These are phyloP conservation scores for Albizia julibrissin DNA, from an alignment of 306 rosid genomes.

Conservation along the genomic window DNA sequence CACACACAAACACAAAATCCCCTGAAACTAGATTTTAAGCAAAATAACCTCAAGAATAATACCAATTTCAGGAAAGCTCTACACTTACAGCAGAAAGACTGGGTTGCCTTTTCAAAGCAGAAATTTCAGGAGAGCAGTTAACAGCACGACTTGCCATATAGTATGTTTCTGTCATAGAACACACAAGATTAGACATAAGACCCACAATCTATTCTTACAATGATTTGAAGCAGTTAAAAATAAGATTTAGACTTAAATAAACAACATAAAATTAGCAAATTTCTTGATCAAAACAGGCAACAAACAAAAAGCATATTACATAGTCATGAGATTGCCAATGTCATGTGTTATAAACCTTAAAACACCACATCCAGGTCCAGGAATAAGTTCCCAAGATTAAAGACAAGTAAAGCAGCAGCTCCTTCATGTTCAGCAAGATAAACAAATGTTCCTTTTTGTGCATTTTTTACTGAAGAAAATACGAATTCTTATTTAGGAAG, in stretches of 20 bases:
- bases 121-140: slow-evolving; percentile 55
- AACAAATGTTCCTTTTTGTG: background rate
- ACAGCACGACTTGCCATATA: slow-evolving; percentile 45
- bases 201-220: slow-evolving; percentile 12
- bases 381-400: slow-evolving; percentile 19
- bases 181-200: slow-evolving; percentile 44
- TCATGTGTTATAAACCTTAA: slow-evolving; percentile 13
- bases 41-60: background rate
- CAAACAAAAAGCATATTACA: background rate
- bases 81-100: slow-evolving; percentile 81
- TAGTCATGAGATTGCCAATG: background rate
- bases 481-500: background rate
- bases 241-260: background rate
- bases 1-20: background rate
- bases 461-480: slow-evolving; percentile 9
- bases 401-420: slow-evolving; percentile 15
- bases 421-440: background rate
- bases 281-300: slow-evolving; percentile 15
- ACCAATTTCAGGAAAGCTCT: slow-evolving; percentile 22
- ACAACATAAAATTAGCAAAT: background rate
- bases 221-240: slow-evolving; percentile 20
- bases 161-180: slow-evolving; percentile 60
- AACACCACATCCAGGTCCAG: slow-evolving; percentile 1
- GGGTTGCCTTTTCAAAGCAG: slow-evolving; percentile 58
- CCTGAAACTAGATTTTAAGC: background rate